Percentiles rank a stretch among this genome's conserved stretches.
These are phyloP conservation scores for Fomitopsis betulina DNA, from an alignment of 1,284 basidiomycete species.

Conservation along the genomic window DNA sequence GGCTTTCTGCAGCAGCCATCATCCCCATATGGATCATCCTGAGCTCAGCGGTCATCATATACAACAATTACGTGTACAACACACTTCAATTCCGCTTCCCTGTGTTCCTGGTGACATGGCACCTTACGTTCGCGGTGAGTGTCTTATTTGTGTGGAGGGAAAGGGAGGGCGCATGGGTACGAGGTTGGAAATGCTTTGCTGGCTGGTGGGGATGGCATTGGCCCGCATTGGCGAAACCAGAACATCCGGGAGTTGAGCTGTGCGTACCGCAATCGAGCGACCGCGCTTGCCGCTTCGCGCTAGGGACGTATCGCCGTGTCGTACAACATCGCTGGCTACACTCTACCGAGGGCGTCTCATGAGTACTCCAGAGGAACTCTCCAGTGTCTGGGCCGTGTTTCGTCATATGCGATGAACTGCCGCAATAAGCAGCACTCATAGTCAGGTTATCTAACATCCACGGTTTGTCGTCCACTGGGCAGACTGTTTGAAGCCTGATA, in stretches of 20 bases:
- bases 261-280: not conserved
- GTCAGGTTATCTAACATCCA: too few relatives aligned
- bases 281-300: not conserved
- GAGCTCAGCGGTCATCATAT: slow-evolving; percentile 89
- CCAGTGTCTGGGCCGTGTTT: too few relatives aligned
- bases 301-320: too few relatives aligned
- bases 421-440: too few relatives aligned
- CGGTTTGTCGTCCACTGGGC: too few relatives aligned
- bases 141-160: not conserved
- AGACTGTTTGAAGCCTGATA: too few relatives aligned
- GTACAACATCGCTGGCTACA: too few relatives aligned
- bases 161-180: not conserved
- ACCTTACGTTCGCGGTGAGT: slow-evolving; percentile 78
- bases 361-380: too few relatives aligned
- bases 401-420: too few relatives aligned
- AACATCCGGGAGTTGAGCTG: not conserved
- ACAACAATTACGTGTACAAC: slow-evolving; percentile 94
- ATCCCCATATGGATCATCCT: slow-evolving; percentile 90
- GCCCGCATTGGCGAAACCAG: too few relatives aligned
- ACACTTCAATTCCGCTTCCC: slow-evolving; percentile 81
- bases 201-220: too few relatives aligned
- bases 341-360: too few relatives aligned
- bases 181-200: not conserved
- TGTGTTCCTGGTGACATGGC: slow-evolving; percentile 87
- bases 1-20: slow-evolving; percentile 60